phyloP scores from a whole-genome alignment of 768 basidiomycete species.

The Lactifluus pinguis region DNA sequence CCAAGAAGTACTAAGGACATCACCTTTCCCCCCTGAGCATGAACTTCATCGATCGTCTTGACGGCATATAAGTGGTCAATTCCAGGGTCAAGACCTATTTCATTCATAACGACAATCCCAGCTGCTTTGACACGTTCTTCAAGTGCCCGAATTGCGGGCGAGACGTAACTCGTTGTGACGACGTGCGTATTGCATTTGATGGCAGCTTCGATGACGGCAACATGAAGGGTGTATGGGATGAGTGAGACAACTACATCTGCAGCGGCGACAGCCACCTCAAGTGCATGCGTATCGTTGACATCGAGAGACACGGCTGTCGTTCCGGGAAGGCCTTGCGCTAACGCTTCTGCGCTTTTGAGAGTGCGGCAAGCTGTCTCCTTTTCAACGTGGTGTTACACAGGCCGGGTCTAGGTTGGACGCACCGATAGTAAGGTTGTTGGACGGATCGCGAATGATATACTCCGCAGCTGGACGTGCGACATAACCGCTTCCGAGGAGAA shows the following conservation, averaged over 20 bases:
- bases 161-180: conserved; percentile 94
- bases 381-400: background rate
- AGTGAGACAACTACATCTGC: conserved; percentile 94
- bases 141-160: conserved; percentile 81
- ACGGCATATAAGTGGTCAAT: conserved; percentile 91
- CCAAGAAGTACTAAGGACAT: conserved; percentile 3
- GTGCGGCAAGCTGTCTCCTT: conserved; percentile 70
- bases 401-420: conserved; percentile 20
- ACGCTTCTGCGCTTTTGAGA: conserved; percentile 59
- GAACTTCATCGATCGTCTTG: conserved; percentile 90
- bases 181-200: conserved; percentile 85
- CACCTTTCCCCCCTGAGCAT: conserved; percentile 90
- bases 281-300: conserved; percentile 56
- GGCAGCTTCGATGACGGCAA: conserved; percentile 82
- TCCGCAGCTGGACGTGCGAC: conserved; percentile 96
- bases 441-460: conserved; percentile 75
- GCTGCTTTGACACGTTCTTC: conserved; percentile 75
- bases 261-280: conserved; percentile 73
- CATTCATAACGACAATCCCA: conserved; percentile 92
- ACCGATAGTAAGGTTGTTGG: conserved; percentile 83
- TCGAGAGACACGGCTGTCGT: conserved; percentile 76
- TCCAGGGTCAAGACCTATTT: conserved; percentile 95
- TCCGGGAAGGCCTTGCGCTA: conserved; percentile 59
- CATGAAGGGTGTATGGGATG: conserved; percentile 92
- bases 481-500: conserved; percentile 90